These are phyloP conservation scores for Silene vulgaris DNA, from an alignment of 179 eudicot species.

Conservation along the genomic window DNA sequence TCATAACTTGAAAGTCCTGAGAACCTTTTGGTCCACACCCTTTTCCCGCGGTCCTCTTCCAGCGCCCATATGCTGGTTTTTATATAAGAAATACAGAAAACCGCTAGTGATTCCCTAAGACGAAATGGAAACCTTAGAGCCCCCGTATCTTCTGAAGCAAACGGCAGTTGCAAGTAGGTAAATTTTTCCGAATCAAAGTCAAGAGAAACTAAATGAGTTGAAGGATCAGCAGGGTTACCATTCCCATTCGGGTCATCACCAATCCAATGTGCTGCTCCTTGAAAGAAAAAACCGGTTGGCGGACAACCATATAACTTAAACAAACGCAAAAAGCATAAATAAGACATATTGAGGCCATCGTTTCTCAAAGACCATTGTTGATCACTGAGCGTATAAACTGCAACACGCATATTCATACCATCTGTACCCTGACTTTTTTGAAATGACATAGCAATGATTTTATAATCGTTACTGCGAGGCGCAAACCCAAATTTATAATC, in stretches of 20 bases:
- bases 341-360: neutral
- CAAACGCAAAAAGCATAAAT: neutral
- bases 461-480: neutral
- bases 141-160: neutral
- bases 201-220: conserved; percentile 1
- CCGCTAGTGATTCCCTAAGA: conserved; percentile 1
- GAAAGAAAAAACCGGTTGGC: neutral
- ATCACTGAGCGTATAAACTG: neutral
- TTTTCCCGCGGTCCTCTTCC: neutral
- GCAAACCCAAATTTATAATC: neutral
- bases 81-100: neutral
- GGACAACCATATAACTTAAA: neutral
- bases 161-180: neutral
- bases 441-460: neutral
- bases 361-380: neutral
- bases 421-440: no score
- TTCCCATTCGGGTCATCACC: neutral
- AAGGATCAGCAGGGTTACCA: neutral
- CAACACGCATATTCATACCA: neutral
- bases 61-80: conserved; percentile 8
- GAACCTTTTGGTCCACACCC: neutral
- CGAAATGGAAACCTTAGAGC: neutral
- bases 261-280: neutral
- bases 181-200: neutral
- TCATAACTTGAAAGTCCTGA: neutral